These are phyloP conservation scores for Phytophthora fragariae DNA, from an alignment of 352 stramenopile genomes.

Conservation along the genomic window DNA sequence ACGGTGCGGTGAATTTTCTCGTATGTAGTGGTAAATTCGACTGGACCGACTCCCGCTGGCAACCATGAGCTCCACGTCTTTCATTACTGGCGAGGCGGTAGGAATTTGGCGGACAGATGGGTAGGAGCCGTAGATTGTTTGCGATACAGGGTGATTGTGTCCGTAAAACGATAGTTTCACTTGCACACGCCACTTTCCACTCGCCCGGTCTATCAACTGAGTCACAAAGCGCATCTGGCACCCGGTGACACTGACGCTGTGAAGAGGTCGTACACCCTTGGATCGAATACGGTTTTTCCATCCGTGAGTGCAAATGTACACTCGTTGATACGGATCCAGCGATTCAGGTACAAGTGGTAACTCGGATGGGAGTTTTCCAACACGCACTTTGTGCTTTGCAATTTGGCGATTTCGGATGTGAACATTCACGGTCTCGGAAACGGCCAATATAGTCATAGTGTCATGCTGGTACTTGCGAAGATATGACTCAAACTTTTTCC, in stretches of 20 bases:
- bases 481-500: constrained; percentile 2
- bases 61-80: constrained; percentile 8
- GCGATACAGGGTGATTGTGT: constrained; percentile 1
- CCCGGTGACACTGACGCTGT: background rate
- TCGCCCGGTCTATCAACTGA: background rate
- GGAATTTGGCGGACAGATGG: constrained; percentile 1
- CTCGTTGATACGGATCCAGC: constrained; percentile 9
- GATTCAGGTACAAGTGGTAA: constrained; percentile 5
- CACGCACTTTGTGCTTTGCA: background rate
- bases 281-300: constrained; percentile 8
- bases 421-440: background rate
- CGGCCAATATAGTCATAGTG: background rate
- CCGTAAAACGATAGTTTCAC: background rate
- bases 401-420: background rate
- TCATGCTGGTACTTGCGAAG: background rate
- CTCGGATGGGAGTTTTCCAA: background rate
- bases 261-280: background rate
- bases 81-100: background rate
- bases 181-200: constrained; percentile 7
- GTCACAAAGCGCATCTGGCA: background rate
- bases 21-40: constrained; percentile 38
- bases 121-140: constrained; percentile 1
- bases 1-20: background rate
- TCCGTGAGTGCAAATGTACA: constrained; percentile 18
- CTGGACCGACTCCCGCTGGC: constrained; percentile 7